These are phyloP conservation scores for Chalciporus sp. DNA, from an alignment of 1,284 basidiomycete genomes.

Conservation along the genomic window DNA sequence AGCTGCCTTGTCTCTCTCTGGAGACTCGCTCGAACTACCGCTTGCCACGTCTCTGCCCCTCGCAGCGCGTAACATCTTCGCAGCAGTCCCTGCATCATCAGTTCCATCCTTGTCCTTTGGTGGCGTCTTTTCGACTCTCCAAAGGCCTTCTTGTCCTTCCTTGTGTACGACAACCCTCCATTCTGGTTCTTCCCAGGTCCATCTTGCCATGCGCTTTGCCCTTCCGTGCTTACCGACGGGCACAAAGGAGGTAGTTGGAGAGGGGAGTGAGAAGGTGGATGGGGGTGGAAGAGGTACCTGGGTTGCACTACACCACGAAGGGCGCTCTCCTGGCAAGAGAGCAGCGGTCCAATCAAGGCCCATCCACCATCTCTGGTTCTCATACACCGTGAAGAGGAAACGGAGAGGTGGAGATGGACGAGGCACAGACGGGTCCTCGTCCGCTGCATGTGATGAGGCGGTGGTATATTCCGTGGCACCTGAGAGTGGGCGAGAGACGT, in stretches of 20 bases:
- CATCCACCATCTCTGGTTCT: slow-evolving; percentile 97
- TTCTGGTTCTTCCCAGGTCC: slow-evolving; percentile 88
- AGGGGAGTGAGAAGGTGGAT: slow-evolving; percentile 60
- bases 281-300: slow-evolving; percentile 66
- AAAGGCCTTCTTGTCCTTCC: slow-evolving; percentile 45
- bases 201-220: slow-evolving; percentile 73
- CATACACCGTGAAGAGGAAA: slow-evolving; percentile 86
- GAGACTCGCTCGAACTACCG: slow-evolving; percentile 17
- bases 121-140: slow-evolving; percentile 60
- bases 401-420: slow-evolving; percentile 48
- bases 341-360: slow-evolving; percentile 93
- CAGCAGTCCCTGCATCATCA: slow-evolving; percentile 33
- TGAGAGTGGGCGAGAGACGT: slow-evolving; percentile 31
- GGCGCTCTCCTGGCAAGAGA: slow-evolving; percentile 86
- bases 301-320: slow-evolving; percentile 79
- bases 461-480: slow-evolving; percentile 34
- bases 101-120: slow-evolving; percentile 55
- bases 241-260: slow-evolving; percentile 42
- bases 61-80: slow-evolving; percentile 33
- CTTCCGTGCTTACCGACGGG: slow-evolving; percentile 38
- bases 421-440: slow-evolving; percentile 16
- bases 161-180: slow-evolving; percentile 76
- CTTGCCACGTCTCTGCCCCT: slow-evolving; percentile 19
- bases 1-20: slow-evolving; percentile 23
- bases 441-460: slow-evolving; percentile 13